These are phyloP conservation scores for Colletotrichum sp. DNA, from an alignment of 2,329 filamentous ascomycete species.

Conservation along the genomic window DNA sequence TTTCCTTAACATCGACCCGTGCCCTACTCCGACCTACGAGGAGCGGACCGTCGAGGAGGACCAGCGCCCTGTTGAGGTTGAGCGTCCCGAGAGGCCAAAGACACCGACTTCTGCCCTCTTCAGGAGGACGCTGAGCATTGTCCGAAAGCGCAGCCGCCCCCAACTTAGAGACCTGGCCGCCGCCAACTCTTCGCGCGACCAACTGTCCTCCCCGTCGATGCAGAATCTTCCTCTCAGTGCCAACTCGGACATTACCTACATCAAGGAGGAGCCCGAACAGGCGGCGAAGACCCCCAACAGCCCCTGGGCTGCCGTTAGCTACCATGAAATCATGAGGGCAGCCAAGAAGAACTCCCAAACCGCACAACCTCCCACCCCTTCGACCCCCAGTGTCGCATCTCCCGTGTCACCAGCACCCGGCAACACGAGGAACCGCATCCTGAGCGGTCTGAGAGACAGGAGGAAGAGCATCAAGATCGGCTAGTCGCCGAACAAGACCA, in stretches of 20 bases:
- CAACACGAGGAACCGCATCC: slow-evolving; percentile 33
- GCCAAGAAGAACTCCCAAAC: slow-evolving; percentile 46
- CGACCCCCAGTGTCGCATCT: slow-evolving; percentile 31
- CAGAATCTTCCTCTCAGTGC: slow-evolving; percentile 35
- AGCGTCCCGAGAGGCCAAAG: slow-evolving; percentile 42
- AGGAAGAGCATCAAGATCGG: slow-evolving; percentile 44
- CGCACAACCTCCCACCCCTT: slow-evolving; percentile 17
- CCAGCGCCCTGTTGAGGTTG: slow-evolving; percentile 29
- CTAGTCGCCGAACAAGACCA: background rate
- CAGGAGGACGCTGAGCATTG: slow-evolving; percentile 58
- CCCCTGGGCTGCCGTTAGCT: slow-evolving; percentile 41
- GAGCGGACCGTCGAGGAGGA: slow-evolving; percentile 27
- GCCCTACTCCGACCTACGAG: slow-evolving; percentile 42
- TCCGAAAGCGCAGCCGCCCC: slow-evolving; percentile 59
- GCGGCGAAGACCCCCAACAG: slow-evolving; percentile 25
- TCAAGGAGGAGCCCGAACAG: slow-evolving; percentile 29
- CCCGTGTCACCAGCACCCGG: slow-evolving; percentile 24
- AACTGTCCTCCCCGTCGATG: slow-evolving; percentile 26
- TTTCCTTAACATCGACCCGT: slow-evolving; percentile 62
- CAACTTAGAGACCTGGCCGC: slow-evolving; percentile 41
- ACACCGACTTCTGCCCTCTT: slow-evolving; percentile 51
- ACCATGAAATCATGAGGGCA: slow-evolving; percentile 51
- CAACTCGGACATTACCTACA: slow-evolving; percentile 37
- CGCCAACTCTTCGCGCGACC: slow-evolving; percentile 38
- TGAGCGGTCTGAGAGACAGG: slow-evolving; percentile 38